Evolutionary conservation across 2,329 filamentous ascomycete genomes (phyloP), one percentile per base, ranked within the genome.

Genomic region (Alternaria longipes): DNA sequence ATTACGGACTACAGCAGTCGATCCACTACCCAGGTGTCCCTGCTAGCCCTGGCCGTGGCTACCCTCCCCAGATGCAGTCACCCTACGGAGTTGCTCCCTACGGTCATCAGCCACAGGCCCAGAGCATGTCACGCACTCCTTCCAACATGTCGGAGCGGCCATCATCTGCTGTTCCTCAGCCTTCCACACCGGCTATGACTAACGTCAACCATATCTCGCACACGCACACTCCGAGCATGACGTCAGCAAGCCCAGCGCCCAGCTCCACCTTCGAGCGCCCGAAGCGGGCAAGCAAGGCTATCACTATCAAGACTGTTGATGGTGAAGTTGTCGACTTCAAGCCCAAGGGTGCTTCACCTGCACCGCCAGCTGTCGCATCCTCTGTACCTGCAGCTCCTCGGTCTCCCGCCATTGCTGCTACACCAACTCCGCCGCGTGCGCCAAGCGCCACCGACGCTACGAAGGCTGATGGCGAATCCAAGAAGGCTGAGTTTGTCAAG

Each of bases 301-400:
- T 97, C 67, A 84, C 89, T 50, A 97, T 97, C 83, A 96, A 93
- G 84, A 92, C 93, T 73, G 38, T 90, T 30, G 86, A 90, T 57
- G 94, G 93, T 64, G 92, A 95, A 75, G 87, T 89, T 30, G 83
- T 97, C 69, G 84, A 86, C 84, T 82, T 91, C 82, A 82, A 81
- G 57, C 45, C 54, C 63, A 80, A 79, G 60, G 61, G 76, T 12
- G 72, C 78, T 11, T 78, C 86, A 8, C 78, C 78, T 20, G 82
- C 74, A 24, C 72, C 74, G 16, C 54, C 74, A 32, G 72, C 74
- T n/a, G 71, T 84, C 12, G 67, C 70, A 18, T 42, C 58, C 28
- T 81, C 74, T 8, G 64, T 81, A 16, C 83, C 85, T 18, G 81
- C 84, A 20, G 85, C 84, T 57, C 83, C 85, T 28, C 84, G 86